Percentiles rank a stretch among this genome's conserved stretches.
These are phyloP conservation scores for Phytophthora citrophthora DNA, from an alignment of 352 stramenopile genomes.

Conservation along the genomic window DNA sequence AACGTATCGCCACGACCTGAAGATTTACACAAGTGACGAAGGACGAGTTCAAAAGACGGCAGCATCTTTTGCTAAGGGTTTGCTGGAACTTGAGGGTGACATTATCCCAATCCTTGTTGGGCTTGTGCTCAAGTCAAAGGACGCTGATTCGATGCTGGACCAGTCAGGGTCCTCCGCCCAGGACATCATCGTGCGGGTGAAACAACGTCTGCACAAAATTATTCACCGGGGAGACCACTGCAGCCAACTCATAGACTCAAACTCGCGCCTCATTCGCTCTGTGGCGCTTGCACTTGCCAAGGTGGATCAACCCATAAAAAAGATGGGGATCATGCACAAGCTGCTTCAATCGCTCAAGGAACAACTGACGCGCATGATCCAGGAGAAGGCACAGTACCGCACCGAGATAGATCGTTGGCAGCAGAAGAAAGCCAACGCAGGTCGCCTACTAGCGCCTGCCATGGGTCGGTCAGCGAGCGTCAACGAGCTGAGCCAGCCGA, in stretches of 20 bases:
- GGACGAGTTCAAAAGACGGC: conserved; percentile 99
- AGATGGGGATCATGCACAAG: conserved; percentile 92
- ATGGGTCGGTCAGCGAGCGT: conserved; percentile 76
- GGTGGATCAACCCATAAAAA: conserved; percentile 95
- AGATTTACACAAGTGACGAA: conserved; percentile 99
- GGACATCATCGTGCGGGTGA: conserved; percentile 91
- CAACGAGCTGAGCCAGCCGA: conserved; percentile 54
- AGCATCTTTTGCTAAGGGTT: conserved; percentile 98
- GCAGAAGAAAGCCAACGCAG: conserved; percentile 48
- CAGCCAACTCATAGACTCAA: conserved; percentile 75
- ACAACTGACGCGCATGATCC: conserved; percentile 78
- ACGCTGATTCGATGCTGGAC: conserved; percentile 98
- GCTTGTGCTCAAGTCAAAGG: conserved; percentile 90
- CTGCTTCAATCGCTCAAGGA: conserved; percentile 95
- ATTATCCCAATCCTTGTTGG: conserved; percentile 99
- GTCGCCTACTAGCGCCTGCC: conserved; percentile 29
- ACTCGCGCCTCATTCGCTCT: conserved; percentile 81
- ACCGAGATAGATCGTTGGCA: conserved; percentile 55
- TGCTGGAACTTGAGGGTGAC: conserved; percentile 99
- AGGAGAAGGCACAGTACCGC: conserved; percentile 77
- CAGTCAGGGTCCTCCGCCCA: conserved; percentile 96
- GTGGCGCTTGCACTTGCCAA: conserved; percentile 78
- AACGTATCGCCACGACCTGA: conserved; percentile 99
- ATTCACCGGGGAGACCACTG: conserved; percentile 87
- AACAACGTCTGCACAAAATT: conserved; percentile 88